phyloP scores from a whole-genome alignment of 176 grass and related monocot genomes.

The Carex littledalei region DNA sequence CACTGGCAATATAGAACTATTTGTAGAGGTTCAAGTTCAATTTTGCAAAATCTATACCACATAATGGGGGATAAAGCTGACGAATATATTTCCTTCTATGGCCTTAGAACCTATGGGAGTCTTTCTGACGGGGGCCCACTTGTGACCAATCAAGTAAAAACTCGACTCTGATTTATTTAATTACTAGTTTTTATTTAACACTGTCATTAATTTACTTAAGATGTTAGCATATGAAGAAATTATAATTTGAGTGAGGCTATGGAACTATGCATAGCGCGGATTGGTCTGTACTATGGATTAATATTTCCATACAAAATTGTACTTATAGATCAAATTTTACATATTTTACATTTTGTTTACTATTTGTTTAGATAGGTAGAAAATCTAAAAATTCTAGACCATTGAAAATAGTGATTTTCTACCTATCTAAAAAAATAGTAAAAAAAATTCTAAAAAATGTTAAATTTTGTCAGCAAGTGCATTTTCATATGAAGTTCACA shows the following conservation, averaged over 20 bases:
- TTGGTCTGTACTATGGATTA: too few relatives aligned
- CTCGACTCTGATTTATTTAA: not conserved
- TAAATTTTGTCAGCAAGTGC: too few relatives aligned
- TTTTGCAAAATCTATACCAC: constrained; percentile 62
- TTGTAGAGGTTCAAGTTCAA: constrained; percentile 71
- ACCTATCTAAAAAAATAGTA: too few relatives aligned
- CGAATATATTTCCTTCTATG: constrained; percentile 82
- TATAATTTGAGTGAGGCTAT: not conserved
- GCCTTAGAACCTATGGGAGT: constrained; percentile 63
- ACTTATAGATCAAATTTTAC: too few relatives aligned
- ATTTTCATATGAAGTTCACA: too few relatives aligned
- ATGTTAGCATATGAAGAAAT: not conserved
- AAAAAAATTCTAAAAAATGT: too few relatives aligned
- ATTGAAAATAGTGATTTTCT: too few relatives aligned
- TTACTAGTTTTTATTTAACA: not conserved
- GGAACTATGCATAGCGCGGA: too few relatives aligned
- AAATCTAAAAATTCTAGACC: too few relatives aligned
- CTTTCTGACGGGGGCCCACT: constrained; percentile 54
- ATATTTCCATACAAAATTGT: too few relatives aligned
- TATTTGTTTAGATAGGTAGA: too few relatives aligned
- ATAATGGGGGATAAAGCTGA: constrained; percentile 56
- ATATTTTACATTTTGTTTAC: too few relatives aligned
- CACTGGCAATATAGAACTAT: constrained; percentile 86
- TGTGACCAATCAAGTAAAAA: constrained; percentile 65
- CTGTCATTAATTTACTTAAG: not conserved